These are phyloP conservation scores for Pseudonitzschia delicatissima DNA, from an alignment of 108 stramenopile genomes.

Conservation along the genomic window DNA sequence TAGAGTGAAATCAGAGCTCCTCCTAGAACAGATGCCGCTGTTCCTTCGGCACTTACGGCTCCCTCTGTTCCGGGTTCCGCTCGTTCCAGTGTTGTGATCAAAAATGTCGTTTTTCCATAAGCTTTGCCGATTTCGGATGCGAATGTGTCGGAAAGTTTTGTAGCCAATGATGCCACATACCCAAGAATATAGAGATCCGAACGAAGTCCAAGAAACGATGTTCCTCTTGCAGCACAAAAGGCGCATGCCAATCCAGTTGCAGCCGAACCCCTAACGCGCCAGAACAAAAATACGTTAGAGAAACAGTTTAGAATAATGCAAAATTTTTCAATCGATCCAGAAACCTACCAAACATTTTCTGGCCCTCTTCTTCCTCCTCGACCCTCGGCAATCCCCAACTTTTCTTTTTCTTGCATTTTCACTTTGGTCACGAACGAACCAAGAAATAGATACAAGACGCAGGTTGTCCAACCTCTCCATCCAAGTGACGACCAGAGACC, in stretches of 20 bases:
- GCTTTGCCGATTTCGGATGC: conserved; percentile 96
- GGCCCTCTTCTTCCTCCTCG: conserved; percentile 92
- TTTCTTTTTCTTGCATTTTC: conserved; percentile 83
- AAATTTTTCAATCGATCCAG: neutral
- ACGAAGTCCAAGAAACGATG: conserved; percentile 50
- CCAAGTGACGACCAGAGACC: conserved; percentile 81
- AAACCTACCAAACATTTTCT: conserved; percentile 89
- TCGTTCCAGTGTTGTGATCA: conserved; percentile 87
- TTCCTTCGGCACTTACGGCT: conserved; percentile 73
- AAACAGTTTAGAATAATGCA: no score
- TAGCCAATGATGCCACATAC: conserved; percentile 87
- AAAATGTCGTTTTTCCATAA: conserved; percentile 91
- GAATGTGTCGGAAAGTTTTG: conserved; percentile 94
- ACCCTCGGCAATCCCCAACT: conserved; percentile 89
- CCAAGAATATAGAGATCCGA: conserved; percentile 67
- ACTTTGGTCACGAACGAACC: conserved; percentile 87
- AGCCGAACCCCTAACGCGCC: conserved; percentile 86
- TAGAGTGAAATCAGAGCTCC: conserved; percentile 76
- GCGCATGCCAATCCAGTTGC: conserved; percentile 74
- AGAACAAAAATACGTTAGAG: no score
- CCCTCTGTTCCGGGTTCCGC: conserved; percentile 93
- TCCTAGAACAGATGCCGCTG: conserved; percentile 82
- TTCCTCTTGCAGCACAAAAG: conserved; percentile 46
- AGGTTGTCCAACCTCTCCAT: conserved; percentile 86
- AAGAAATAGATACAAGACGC: conserved; percentile 80